A percentile compares a stretch with the other conserved stretches of the same genome.
phyloP scores from a whole-genome alignment of 441 rosid genomes.

The Mallotus japonicus region DNA sequence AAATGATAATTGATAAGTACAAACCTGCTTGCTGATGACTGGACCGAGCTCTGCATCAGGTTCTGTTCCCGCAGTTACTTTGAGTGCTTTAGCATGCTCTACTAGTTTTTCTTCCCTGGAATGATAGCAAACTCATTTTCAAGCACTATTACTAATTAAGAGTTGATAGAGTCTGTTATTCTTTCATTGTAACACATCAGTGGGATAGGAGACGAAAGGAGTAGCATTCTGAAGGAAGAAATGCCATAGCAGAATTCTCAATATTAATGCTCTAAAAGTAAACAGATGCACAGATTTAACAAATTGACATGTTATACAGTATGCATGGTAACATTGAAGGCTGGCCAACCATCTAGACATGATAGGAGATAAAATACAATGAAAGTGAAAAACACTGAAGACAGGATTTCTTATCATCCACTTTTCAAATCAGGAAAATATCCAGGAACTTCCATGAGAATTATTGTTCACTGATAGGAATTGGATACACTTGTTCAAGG shows the following conservation, averaged over 20 bases:
- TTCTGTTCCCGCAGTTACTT: slow-evolving; percentile 78
- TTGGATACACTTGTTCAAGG: background rate
- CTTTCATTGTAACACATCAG: background rate
- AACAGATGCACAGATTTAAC: background rate
- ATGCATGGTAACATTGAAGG: background rate
- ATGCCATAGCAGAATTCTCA: slow-evolving; percentile 2
- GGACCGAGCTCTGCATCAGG: slow-evolving; percentile 91
- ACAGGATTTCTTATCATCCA: background rate
- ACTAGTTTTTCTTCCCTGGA: slow-evolving; percentile 74
- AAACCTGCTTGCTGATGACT: slow-evolving; percentile 77
- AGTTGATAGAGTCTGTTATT: background rate
- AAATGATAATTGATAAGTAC: background rate
- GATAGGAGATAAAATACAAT: background rate
- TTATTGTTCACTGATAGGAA: background rate
- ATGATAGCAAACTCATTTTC: slow-evolving; percentile 3
- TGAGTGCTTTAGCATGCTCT: slow-evolving; percentile 67
- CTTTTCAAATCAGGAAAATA: background rate
- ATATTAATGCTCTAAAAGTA: background rate
- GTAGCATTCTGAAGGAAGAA: background rate
- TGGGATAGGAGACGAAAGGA: background rate
- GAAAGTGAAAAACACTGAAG: background rate
- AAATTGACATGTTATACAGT: background rate
- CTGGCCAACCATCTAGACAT: background rate
- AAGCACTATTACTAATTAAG: background rate
- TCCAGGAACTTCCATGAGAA: background rate